Evolutionary conservation across 768 basidiomycete species (phyloP), one percentile per base, ranked within the genome.

Genomic region (Coprinopsis cinerea): DNA sequence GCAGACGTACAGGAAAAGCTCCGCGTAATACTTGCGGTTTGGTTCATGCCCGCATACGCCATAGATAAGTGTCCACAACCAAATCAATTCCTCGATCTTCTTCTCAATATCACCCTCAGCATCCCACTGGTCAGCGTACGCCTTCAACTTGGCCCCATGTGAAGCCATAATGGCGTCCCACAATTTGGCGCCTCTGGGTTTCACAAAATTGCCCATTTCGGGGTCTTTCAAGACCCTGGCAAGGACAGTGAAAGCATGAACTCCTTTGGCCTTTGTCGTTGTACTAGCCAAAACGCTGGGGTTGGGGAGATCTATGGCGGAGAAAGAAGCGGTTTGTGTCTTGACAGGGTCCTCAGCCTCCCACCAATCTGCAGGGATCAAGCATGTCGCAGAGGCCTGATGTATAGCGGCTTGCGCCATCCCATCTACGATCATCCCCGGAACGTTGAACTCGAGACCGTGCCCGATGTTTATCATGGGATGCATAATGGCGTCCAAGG

Each of bases 51-150:
- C 82, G 4, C 73, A 75, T 14, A 80, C 66, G 2, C 72, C 79
- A 52, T 82, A 88, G n/a, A 82, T 53, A n/a, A 85, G 48, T 0
- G 66, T 65, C 41, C 67, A 72, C n/a, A 74, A 64, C 82, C 84
- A 88, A 6, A 67, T 57, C 3, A 88, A 54, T 55, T 88, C 85
- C 53, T 82, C 81, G 20, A 82, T 67, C 61, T 83, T 86, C n/a
- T 67, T 61, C 18, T 72, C 68, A 4, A 80, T 32, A 56, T 54
- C 74, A 67, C 26, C 64, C 47, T 75, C 62, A 17, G 72, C 34
- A 3, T 60, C 68, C 80, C 79, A 82, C 30, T 68, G 57, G 10
- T 62, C 61, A n/a, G 64, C 72, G 46, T 79, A 75, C 23, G 62
- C 60, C 22, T 59, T 61, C 25, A 82, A 66, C 13, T 64, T 62